phyloP scores from a whole-genome alignment of 768 basidiomycete species.

The Mycena pura region DNA sequence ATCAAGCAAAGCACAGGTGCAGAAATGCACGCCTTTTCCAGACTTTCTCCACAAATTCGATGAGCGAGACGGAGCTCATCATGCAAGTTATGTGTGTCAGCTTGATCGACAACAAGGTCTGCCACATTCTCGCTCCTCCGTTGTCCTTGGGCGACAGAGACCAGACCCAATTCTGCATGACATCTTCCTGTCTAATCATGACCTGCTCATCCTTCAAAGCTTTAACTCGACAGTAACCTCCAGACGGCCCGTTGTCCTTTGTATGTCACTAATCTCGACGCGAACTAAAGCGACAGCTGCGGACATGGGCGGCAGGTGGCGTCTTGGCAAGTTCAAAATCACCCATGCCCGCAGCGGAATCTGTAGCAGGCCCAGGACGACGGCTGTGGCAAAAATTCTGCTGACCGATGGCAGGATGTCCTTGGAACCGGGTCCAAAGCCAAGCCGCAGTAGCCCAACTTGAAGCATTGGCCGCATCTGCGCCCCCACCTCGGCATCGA shows the following conservation, averaged over 20 bases:
- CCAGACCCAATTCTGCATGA: constrained; percentile 11
- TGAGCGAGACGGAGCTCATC: constrained; percentile 9
- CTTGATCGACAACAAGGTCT: constrained; percentile 2
- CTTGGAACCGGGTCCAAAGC: constrained; percentile 1
- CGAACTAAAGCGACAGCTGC: constrained; percentile 9
- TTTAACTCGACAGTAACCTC: constrained; percentile 11
- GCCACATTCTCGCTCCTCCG: constrained; percentile 4
- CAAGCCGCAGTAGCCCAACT: constrained; percentile 4
- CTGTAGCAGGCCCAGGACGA: constrained; percentile 4
- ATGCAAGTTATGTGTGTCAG: background rate
- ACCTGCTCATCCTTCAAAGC: constrained; percentile 13
- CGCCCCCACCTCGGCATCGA: constrained; percentile 3
- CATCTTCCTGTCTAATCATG: constrained; percentile 7
- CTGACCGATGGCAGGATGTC: constrained; percentile 6
- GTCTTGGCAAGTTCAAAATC: constrained; percentile 9
- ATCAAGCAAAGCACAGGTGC: constrained; percentile 2
- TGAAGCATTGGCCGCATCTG: constrained; percentile 5
- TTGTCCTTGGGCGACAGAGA: constrained; percentile 6
- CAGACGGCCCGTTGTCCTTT: constrained; percentile 11
- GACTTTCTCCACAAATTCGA: constrained; percentile 11
- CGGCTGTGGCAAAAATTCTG: constrained; percentile 7
- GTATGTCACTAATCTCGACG: constrained; percentile 4
- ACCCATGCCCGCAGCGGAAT: constrained; percentile 7
- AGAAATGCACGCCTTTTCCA: constrained; percentile 10
- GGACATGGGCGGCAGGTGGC: constrained; percentile 9